phyloP scores from a whole-genome alignment of 2,329 filamentous ascomycete genomes.

The Colletotrichum cereale region DNA sequence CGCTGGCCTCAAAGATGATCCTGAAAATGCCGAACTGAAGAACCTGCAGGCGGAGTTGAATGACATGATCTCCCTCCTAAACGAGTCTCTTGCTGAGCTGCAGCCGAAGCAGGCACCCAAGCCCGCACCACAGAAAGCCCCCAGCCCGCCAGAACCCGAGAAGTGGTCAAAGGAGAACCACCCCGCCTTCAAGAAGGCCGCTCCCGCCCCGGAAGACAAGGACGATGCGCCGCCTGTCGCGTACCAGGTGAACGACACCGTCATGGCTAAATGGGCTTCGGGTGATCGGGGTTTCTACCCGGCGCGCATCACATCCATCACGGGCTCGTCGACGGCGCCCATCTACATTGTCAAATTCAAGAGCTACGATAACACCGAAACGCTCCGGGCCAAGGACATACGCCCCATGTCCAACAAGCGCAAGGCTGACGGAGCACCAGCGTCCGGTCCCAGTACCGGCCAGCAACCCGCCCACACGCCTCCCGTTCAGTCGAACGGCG shows the following conservation, averaged over 20 bases:
- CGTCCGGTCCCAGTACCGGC: conserved; percentile 54
- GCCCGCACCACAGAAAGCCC: conserved; percentile 54
- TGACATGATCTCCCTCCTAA: conserved; percentile 82
- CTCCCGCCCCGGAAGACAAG: conserved; percentile 61
- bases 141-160: conserved; percentile 68
- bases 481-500: conserved; percentile 54
- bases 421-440: conserved; percentile 84
- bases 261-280: conserved; percentile 90
- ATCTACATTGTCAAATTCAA: conserved; percentile 97
- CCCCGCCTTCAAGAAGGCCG: conserved; percentile 75
- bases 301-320: conserved; percentile 92
- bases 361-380: conserved; percentile 88
- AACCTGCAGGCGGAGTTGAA: conserved; percentile 84
- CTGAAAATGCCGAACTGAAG: conserved; percentile 82
- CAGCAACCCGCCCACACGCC: conserved; percentile 56
- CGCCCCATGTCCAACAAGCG: conserved; percentile 84
- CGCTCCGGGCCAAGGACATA: conserved; percentile 84
- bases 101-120: conserved; percentile 68
- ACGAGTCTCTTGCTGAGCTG: conserved; percentile 85
- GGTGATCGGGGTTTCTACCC: conserved; percentile 93
- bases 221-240: conserved; percentile 65
- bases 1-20: conserved; percentile 81
- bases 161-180: conserved; percentile 88
- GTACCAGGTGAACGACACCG: conserved; percentile 89
- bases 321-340: conserved; percentile 88